These are phyloP conservation scores for Bidens hawaiensis DNA, from an alignment of 140 eudicot species.

Conservation along the genomic window DNA sequence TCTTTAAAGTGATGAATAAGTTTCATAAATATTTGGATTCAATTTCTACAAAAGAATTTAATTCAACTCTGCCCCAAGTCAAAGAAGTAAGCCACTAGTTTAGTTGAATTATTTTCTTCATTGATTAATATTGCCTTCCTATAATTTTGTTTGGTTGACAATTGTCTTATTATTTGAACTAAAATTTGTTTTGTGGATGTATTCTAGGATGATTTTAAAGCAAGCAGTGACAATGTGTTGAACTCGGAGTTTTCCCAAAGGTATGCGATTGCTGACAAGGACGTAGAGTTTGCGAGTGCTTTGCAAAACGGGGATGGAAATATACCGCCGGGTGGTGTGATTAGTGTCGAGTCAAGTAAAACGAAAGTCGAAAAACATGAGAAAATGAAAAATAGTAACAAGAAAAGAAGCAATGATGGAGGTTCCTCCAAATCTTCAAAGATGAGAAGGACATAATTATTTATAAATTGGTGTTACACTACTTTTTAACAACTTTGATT, in stretches of 20 bases:
- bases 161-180: neutral
- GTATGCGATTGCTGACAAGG: conserved; percentile 73
- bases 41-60: conserved; percentile 46
- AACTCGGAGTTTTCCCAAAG: conserved; percentile 60
- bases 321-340: too few relatives aligned
- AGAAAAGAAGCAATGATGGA: too few relatives aligned
- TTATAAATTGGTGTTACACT: too few relatives aligned
- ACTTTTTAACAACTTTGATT: too few relatives aligned
- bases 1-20: conserved; percentile 72
- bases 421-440: too few relatives aligned
- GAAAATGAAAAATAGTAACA: too few relatives aligned
- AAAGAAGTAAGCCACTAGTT: conserved; percentile 56
- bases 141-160: neutral
- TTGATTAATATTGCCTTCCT: too few relatives aligned
- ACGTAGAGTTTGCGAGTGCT: too few relatives aligned
- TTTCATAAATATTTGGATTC: conserved; percentile 56
- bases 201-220: conserved; percentile 55
- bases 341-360: too few relatives aligned
- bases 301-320: too few relatives aligned
- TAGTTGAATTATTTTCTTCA: neutral
- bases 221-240: conserved; percentile 40
- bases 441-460: too few relatives aligned
- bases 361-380: too few relatives aligned
- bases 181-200: neutral
- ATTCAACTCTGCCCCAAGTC: conserved; percentile 47